Percentiles rank a stretch among this genome's conserved stretches.
Conservation (phyloP, 139 green algal species). For the Spirogloea muscicola region DNA sequence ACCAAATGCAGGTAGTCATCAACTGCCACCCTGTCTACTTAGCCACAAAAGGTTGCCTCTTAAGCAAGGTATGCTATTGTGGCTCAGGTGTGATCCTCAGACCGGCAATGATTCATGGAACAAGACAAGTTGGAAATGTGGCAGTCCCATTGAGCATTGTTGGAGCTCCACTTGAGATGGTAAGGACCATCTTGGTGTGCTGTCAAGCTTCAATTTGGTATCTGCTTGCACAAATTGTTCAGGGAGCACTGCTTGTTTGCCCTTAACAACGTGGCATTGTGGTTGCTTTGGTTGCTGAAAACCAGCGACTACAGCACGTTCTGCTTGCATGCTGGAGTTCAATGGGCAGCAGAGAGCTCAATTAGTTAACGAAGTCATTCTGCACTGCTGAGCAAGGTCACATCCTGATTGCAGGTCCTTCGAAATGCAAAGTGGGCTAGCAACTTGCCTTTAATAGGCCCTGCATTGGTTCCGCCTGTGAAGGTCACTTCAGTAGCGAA, state of each 20-base stretch:
- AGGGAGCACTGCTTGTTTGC: background rate
- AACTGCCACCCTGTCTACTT: background rate
- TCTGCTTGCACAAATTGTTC: too few relatives aligned
- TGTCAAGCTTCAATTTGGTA: background rate
- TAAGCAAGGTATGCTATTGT: background rate
- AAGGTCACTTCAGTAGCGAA: constrained; percentile 29
- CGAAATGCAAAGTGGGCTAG: constrained; percentile 18
- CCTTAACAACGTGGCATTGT: background rate
- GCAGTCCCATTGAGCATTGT: constrained; percentile 7
- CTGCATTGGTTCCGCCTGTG: constrained; percentile 15
- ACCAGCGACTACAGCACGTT: background rate
- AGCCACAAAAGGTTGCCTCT: background rate
- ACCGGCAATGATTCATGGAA: constrained; percentile 27
- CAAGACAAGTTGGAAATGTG: background rate
- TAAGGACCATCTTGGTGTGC: too few relatives aligned
- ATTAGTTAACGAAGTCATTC: background rate
- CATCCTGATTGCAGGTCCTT: constrained; percentile 1
- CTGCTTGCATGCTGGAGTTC: background rate
- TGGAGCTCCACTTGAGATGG: constrained; percentile 4
- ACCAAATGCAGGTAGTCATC: background rate
- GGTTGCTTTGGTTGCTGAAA: background rate
- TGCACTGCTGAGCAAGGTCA: background rate
- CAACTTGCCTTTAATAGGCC: constrained; percentile 22
- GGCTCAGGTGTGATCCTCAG: constrained; percentile 22
- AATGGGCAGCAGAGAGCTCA: too few relatives aligned